A percentile compares a stretch with the other conserved stretches of the same genome.
Conservation (phyloP, 1,139 yeast species). For the Taphrina communis region DNA sequence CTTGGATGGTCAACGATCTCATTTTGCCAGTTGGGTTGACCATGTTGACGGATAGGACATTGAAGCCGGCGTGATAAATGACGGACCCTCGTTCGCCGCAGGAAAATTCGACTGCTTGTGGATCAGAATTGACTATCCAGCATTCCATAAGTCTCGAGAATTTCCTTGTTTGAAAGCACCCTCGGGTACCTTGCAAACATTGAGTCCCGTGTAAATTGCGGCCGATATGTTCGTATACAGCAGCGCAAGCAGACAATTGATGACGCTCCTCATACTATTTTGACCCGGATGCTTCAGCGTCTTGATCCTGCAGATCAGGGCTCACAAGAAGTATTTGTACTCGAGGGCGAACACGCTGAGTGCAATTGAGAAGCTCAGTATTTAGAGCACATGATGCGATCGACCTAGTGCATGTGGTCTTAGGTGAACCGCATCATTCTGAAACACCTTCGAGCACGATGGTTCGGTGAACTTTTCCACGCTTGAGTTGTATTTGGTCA, state of each 20-base stretch:
- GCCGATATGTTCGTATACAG: not conserved
- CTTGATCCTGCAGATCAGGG: too few species aligned
- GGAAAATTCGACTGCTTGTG: not conserved
- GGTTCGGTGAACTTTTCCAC: too few species aligned
- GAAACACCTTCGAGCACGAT: too few species aligned
- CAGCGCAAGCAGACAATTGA: not conserved
- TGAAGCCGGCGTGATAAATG: conserved; percentile 3
- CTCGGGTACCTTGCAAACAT: conserved; percentile 5
- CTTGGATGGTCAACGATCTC: not conserved
- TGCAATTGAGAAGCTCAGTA: too few species aligned
- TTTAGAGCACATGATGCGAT: too few species aligned
- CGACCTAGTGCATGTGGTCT: too few species aligned
- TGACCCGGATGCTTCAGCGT: not conserved
- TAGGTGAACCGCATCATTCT: too few species aligned
- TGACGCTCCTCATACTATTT: not conserved
- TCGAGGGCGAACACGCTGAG: too few species aligned
- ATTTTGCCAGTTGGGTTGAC: not conserved
- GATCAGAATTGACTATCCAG: not conserved
- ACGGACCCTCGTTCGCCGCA: not conserved
- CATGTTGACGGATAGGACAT: not conserved
- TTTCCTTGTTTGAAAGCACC: not conserved
- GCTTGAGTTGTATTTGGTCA: not conserved
- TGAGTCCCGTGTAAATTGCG: not conserved
- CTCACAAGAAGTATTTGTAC: too few species aligned
- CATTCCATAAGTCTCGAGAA: not conserved